These are phyloP conservation scores for Fusarium aywerte DNA, from an alignment of 2,329 filamentous ascomycete species.

Conservation along the genomic window DNA sequence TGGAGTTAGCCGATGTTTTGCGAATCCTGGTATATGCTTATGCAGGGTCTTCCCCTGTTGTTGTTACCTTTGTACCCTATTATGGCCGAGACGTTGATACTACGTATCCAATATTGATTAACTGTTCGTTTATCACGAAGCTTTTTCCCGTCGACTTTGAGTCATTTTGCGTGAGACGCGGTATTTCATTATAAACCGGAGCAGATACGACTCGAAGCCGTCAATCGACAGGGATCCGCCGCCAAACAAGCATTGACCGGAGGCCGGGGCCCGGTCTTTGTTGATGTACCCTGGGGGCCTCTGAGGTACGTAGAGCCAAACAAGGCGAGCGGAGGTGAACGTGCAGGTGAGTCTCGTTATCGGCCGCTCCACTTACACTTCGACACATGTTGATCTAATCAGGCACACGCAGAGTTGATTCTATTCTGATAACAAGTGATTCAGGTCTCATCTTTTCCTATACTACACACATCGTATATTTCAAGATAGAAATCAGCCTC, in stretches of 20 bases:
- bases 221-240: constrained; percentile 22
- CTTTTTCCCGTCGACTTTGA: background rate
- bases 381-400: constrained; percentile 19
- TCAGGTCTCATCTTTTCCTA: background rate
- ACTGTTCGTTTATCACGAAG: background rate
- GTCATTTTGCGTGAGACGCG: background rate
- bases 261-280: constrained; percentile 12
- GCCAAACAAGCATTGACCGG: constrained; percentile 23
- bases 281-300: constrained; percentile 13
- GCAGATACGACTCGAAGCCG: constrained; percentile 18
- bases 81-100: background rate
- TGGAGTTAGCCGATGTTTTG: constrained; percentile 9
- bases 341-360: constrained; percentile 26
- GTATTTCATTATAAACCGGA: constrained; percentile 7
- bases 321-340: constrained; percentile 18
- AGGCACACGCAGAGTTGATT: constrained; percentile 11
- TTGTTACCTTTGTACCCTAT: background rate
- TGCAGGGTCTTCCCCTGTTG: constrained; percentile 23
- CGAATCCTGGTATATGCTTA: constrained; percentile 25
- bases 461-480: background rate
- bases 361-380: constrained; percentile 28
- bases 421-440: too few relatives aligned
- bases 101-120: background rate
- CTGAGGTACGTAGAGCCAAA: constrained; percentile 12
- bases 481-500: background rate